phyloP scores from a whole-genome alignment of 768 basidiomycete species.

The Termitomyces heimii region DNA sequence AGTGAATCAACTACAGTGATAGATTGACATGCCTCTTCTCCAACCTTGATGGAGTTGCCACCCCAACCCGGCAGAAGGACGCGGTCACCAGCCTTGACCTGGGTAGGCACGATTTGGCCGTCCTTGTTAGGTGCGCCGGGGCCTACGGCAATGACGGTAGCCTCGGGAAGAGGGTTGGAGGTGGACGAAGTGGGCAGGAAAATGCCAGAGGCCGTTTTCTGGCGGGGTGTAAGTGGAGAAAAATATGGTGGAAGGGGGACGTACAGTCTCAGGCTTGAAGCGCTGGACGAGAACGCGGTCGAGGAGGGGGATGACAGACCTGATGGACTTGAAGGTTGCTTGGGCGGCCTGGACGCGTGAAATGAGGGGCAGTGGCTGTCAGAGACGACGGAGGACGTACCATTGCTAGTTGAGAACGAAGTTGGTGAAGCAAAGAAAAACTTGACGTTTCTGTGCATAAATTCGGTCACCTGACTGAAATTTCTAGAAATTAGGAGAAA shows the following conservation, averaged over 20 bases:
- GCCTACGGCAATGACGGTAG: slow-evolving; percentile 92
- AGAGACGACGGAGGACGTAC: slow-evolving; percentile 1
- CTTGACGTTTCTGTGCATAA: slow-evolving; percentile 9
- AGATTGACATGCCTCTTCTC: slow-evolving; percentile 74
- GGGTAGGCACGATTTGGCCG: slow-evolving; percentile 65
- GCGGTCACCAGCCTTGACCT: slow-evolving; percentile 84
- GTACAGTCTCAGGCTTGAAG: slow-evolving; percentile 92
- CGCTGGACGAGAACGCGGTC: slow-evolving; percentile 97
- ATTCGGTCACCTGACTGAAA: slow-evolving; percentile 8
- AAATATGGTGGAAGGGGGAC: slow-evolving; percentile 20
- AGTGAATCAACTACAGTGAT: background rate
- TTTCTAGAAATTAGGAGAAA: slow-evolving; percentile 15
- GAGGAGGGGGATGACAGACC: slow-evolving; percentile 80
- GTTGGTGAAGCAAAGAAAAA: slow-evolving; percentile 5
- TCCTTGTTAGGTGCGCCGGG: slow-evolving; percentile 92
- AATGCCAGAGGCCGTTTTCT: slow-evolving; percentile 98
- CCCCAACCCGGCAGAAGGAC: slow-evolving; percentile 97
- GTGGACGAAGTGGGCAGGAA: slow-evolving; percentile 93
- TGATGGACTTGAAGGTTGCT: slow-evolving; percentile 95
- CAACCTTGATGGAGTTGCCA: slow-evolving; percentile 92
- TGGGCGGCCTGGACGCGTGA: slow-evolving; percentile 55
- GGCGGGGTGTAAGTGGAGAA: background rate
- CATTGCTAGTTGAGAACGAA: slow-evolving; percentile 5
- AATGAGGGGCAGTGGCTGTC: background rate
- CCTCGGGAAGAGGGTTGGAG: slow-evolving; percentile 85